These are phyloP conservation scores for Linnemannia zychae DNA, from an alignment of 192 early-diverging fungal genomes.

Conservation along the genomic window DNA sequence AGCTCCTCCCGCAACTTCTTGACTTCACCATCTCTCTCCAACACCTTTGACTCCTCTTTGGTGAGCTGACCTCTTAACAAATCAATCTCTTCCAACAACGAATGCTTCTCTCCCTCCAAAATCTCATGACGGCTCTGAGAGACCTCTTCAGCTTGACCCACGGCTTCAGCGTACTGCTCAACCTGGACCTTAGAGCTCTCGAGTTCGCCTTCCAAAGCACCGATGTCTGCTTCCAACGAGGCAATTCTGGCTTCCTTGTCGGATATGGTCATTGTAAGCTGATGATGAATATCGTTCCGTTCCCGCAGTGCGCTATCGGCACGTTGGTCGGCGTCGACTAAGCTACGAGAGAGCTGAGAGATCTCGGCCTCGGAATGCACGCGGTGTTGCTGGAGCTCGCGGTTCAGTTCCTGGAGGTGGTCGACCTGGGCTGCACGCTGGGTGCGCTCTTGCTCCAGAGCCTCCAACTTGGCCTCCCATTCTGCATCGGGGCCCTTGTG, in stretches of 20 bases:
- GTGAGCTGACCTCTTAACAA: slow-evolving; percentile 11
- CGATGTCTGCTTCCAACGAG: slow-evolving; percentile 11
- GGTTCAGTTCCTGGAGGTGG: slow-evolving; percentile 8
- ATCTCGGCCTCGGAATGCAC: slow-evolving; percentile 7
- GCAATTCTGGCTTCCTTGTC: slow-evolving; percentile 26
- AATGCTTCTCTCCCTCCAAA: slow-evolving; percentile 32
- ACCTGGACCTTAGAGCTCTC: slow-evolving; percentile 24
- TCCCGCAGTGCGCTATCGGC: slow-evolving; percentile 5
- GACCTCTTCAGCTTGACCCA: slow-evolving; percentile 20
- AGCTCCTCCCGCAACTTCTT: slow-evolving; percentile 17
- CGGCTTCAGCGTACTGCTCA: slow-evolving; percentile 21
- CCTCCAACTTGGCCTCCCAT: slow-evolving; percentile 7
- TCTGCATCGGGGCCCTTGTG: background rate
- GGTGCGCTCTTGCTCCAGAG: slow-evolving; percentile 11
- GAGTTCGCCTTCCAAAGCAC: slow-evolving; percentile 18
- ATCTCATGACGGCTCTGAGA: slow-evolving; percentile 13
- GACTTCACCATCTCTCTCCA: slow-evolving; percentile 13
- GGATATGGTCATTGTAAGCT: background rate
- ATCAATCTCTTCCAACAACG: slow-evolving; percentile 30
- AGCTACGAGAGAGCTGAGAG: background rate
- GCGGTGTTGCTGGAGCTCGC: slow-evolving; percentile 14
- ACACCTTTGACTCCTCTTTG: slow-evolving; percentile 11
- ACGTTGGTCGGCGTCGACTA: slow-evolving; percentile 21
- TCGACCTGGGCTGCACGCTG: slow-evolving; percentile 16
- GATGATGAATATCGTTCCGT: slow-evolving; percentile 13